Base-by-base conservation (phyloP, 1,139 yeast species). In the Sugiyamaella paludigena region DNA sequence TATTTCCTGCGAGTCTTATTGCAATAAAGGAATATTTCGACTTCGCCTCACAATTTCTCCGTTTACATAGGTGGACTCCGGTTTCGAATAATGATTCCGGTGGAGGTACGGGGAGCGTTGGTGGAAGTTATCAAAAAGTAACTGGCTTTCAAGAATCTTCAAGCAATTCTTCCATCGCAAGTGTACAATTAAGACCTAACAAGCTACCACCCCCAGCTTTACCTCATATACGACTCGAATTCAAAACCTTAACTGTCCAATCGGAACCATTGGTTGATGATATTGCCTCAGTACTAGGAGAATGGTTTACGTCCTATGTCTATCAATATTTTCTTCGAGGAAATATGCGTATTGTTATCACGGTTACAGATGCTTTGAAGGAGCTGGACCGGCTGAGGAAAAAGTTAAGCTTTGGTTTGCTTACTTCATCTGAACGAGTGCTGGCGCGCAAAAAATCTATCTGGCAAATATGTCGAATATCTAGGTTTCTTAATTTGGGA, bases 401-500 rank as follows among this genome's bases (percentile, higher is more conserved):
- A 56, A 79, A 79, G 60, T 72, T 87, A 54, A 66, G 73, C 33
- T 74, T 80, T 58, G 71, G 77, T 48, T 69, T 85, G 40, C 73
- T 82, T 53, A 87, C 95, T 0, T 67, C 68, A 16, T 71, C 75
- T 51, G 96, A 88, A 67, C 67, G 70, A 24, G 68, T 69, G 31
- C 67, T 72, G 12, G 81, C 88, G 2, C 75, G 75, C 52, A 84
- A 81, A 63, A 73, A 78, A 37, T 82, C 84, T 27, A 77, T 85
- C 6, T 75, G 78, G 56, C 73, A 82, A 45, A 72, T 87, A 60
- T 75, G 81, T 52, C 81, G 80, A 59, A 79, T 86, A 49, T 78
- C 92, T 27, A 88, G 87, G 68, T 74, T 82, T 52, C 73, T 88
- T 58, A 63, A 67, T 13, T 67, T 82, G 47, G 95, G 87, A 64